These are phyloP conservation scores for Globisporangium canariense DNA, from an alignment of 352 stramenopile genomes.

Conservation along the genomic window DNA sequence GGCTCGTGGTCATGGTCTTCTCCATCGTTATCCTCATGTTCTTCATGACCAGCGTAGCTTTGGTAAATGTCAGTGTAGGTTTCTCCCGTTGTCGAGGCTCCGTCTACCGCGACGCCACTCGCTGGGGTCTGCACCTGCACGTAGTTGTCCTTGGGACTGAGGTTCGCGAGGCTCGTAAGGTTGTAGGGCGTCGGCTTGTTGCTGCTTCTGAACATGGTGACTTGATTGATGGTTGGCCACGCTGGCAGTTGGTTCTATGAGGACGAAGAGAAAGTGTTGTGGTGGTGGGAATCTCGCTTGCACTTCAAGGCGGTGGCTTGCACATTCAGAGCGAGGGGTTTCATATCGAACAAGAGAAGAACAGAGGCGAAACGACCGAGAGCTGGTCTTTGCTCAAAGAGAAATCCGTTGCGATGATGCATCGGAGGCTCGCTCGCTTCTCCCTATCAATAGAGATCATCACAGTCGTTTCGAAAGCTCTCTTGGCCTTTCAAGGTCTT, in stretches of 20 bases:
- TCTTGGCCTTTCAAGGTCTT: no score
- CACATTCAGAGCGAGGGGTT: not conserved
- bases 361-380: not conserved
- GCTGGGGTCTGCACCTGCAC: slow-evolving; percentile 7
- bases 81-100: not conserved
- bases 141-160: slow-evolving; percentile 10
- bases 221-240: not conserved
- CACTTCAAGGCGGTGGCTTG: not conserved
- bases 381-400: no score
- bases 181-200: not conserved
- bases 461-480: no score
- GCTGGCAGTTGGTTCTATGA: not conserved
- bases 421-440: not conserved
- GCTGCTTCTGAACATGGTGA: slow-evolving; percentile 7
- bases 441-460: not conserved
- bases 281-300: not conserved
- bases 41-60: not conserved
- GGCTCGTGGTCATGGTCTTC: not conserved
- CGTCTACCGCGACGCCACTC: not conserved
- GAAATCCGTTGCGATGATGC: no score
- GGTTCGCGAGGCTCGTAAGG: slow-evolving; percentile 7
- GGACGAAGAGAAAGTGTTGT: slow-evolving; percentile 1
- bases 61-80: not conserved
- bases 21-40: not conserved
- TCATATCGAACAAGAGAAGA: not conserved